Evolutionary conservation across 2,329 filamentous ascomycete species (phyloP).

Genomic region (Hypoxylon sp.): DNA sequence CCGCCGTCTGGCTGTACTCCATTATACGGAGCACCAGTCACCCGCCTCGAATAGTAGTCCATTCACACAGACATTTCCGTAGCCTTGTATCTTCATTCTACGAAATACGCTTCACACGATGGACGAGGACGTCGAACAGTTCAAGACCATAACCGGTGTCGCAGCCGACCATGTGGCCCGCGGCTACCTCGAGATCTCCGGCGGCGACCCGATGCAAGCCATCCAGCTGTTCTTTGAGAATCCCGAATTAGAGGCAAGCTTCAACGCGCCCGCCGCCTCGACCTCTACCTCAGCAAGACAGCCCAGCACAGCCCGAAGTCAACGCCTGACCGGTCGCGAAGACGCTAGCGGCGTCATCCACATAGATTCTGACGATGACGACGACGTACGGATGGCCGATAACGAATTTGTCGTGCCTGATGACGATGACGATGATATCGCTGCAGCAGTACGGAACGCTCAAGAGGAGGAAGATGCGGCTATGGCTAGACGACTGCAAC

Average conservation of each 20-base stretch:
- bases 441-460: constrained; percentile 62
- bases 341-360: constrained; percentile 76
- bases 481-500: constrained; percentile 91
- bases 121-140: constrained; percentile 82
- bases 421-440: constrained; percentile 58
- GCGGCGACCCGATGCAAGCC: constrained; percentile 86
- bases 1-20: neutral
- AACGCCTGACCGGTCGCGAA: constrained; percentile 59
- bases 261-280: constrained; percentile 58
- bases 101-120: constrained; percentile 59
- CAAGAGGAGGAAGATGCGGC: constrained; percentile 90
- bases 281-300: constrained; percentile 55
- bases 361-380: constrained; percentile 83
- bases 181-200: constrained; percentile 88
- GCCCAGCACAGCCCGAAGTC: constrained; percentile 47
- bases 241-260: constrained; percentile 75
- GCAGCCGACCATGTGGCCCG: constrained; percentile 77
- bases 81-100: neutral
- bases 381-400: constrained; percentile 62
- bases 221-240: constrained; percentile 93
- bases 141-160: constrained; percentile 85
- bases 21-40: neutral
- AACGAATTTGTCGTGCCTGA: constrained; percentile 51
- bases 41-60: neutral
- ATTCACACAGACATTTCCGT: neutral